These are phyloP conservation scores for Cutaneotrichosporon sp. DNA, from an alignment of 1,284 basidiomycete genomes.

Conservation along the genomic window DNA sequence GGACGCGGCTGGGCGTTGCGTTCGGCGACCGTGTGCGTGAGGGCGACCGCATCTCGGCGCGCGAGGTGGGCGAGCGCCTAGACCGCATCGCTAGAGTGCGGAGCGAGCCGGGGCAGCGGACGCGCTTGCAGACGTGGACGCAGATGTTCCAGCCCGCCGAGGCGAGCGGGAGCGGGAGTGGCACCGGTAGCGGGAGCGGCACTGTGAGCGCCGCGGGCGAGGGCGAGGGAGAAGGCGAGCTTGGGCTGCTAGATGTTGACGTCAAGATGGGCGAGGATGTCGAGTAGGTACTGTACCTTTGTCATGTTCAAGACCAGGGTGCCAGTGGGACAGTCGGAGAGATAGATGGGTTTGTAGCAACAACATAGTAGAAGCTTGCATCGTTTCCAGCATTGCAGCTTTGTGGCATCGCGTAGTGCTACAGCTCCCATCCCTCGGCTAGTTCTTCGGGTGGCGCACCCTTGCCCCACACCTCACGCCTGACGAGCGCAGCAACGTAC, in stretches of 20 bases:
- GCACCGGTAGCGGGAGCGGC: not conserved
- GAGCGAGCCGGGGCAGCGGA: not conserved
- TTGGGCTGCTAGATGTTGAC: slow-evolving; percentile 7
- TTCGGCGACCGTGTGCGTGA: not conserved
- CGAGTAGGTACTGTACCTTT: too few species aligned
- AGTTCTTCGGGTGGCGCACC: slow-evolving; percentile 8
- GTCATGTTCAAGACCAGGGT: too few species aligned
- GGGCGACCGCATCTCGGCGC: not conserved
- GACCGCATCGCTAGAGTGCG: not conserved
- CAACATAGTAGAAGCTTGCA: not conserved
- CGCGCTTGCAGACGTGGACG: not conserved
- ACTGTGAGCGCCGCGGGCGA: not conserved
- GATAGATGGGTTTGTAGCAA: not conserved
- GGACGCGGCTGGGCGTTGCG: not conserved
- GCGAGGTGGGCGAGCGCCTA: not conserved
- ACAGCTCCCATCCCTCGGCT: slow-evolving; percentile 24
- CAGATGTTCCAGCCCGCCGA: not conserved
- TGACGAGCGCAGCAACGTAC: slow-evolving; percentile 54
- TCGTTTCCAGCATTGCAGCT: not conserved
- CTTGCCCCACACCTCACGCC: slow-evolving; percentile 47
- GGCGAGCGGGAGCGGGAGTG: slow-evolving; percentile 1
- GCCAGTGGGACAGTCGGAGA: not conserved
- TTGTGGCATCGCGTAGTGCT: not conserved
- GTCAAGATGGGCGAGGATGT: slow-evolving; percentile 8
- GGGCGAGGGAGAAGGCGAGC: not conserved